phyloP scores from a whole-genome alignment of 768 basidiomycete genomes.

The Panaeolus cyanescens region DNA sequence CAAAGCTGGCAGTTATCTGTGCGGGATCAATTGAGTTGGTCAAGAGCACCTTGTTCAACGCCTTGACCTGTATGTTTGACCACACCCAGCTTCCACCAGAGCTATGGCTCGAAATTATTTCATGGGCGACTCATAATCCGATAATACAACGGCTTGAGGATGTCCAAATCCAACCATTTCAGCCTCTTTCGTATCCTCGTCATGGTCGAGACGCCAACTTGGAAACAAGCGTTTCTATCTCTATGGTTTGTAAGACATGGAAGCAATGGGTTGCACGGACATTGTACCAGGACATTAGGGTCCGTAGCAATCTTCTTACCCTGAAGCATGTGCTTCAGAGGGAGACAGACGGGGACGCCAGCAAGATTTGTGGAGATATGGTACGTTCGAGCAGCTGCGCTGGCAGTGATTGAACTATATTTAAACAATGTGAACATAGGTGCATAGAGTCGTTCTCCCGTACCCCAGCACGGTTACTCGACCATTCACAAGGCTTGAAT shows the following conservation, averaged over 20 bases:
- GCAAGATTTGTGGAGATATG: conserved; percentile 27
- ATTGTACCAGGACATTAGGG: conserved; percentile 55
- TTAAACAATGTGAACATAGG: conserved; percentile 28
- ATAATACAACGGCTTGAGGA: conserved; percentile 22
- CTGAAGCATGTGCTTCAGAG: conserved; percentile 28
- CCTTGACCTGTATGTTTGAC: conserved; percentile 10
- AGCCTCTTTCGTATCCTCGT: conserved; percentile 27
- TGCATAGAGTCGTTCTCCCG: conserved; percentile 60
- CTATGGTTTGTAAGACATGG: conserved; percentile 62
- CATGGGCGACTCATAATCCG: conserved; percentile 38
- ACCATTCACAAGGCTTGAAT: conserved; percentile 27
- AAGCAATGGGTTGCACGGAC: conserved; percentile 42
- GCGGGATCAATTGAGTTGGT: not conserved
- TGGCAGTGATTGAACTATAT: conserved; percentile 5
- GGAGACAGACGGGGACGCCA: conserved; percentile 23
- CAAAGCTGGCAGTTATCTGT: not conserved
- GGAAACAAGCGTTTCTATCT: conserved; percentile 40
- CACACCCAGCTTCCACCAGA: conserved; percentile 46
- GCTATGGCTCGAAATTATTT: conserved; percentile 55
- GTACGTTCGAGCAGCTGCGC: conserved; percentile 19
- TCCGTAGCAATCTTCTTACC: conserved; percentile 31
- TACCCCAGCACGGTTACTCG: conserved; percentile 53
- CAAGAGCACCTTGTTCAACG: not conserved
- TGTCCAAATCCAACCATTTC: conserved; percentile 40
- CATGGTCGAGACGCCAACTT: conserved; percentile 29